A percentile compares a stretch with the other conserved stretches of the same genome.
phyloP scores from a whole-genome alignment of 2,329 filamentous ascomycete genomes.

The Amauroascus verrucosus region DNA sequence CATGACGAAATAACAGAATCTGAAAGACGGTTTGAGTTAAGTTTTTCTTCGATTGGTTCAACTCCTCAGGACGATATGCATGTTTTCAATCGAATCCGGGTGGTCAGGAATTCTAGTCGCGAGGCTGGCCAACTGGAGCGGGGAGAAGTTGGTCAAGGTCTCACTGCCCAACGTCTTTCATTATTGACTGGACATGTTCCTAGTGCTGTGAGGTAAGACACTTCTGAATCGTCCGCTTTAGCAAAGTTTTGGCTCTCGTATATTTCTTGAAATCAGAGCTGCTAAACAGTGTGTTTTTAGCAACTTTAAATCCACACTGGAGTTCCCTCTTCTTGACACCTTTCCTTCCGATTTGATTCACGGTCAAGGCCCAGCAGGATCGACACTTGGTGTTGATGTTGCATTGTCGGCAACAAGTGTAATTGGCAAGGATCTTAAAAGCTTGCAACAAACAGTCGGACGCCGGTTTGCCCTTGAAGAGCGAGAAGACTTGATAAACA shows the following conservation, averaged over 20 bases:
- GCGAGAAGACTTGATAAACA: constrained; percentile 70
- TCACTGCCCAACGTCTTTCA: constrained; percentile 2
- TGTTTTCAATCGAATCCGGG: constrained; percentile 7
- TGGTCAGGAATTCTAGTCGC: constrained; percentile 7
- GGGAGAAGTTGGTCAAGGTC: constrained; percentile 6
- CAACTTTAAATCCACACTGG: constrained; percentile 39
- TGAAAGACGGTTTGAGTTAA: constrained; percentile 11
- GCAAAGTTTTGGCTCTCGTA: background rate
- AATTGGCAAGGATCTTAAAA: constrained; percentile 59
- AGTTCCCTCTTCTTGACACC: constrained; percentile 71
- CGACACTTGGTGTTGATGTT: constrained; percentile 41
- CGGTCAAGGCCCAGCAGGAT: constrained; percentile 29
- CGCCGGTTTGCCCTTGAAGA: constrained; percentile 62
- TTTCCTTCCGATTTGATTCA: constrained; percentile 64
- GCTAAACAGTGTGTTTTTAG: constrained; percentile 1
- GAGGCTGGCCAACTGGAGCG: background rate
- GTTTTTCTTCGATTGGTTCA: constrained; percentile 8
- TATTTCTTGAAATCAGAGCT: constrained; percentile 1
- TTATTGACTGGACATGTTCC: background rate
- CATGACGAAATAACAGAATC: constrained; percentile 2
- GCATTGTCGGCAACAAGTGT: constrained; percentile 64
- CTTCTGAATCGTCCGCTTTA: background rate
- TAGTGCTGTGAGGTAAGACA: constrained; percentile 6
- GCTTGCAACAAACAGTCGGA: constrained; percentile 53
- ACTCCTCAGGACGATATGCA: background rate